Evolutionary conservation across 202 grass and related monocot species (phyloP), one percentile per base, ranked within the genome.

Genomic region (Elaeis oleifera): DNA sequence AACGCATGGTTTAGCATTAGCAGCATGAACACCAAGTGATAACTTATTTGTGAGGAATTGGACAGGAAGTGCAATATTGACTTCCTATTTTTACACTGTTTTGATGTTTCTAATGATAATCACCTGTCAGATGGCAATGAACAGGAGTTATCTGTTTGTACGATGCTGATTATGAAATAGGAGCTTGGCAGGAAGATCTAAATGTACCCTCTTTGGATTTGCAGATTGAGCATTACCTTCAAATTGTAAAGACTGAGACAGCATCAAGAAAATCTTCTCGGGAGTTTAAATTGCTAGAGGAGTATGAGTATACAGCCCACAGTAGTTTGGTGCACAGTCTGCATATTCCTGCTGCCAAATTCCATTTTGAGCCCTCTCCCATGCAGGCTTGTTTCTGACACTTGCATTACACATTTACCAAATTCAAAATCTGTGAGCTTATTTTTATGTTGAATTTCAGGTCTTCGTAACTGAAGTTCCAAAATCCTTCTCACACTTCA

Each of bases 141-240:
- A 39, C 36, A 39, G 7, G 36, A 39, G 9, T 39, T 39, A 13
- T 7, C 36, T 11, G 5, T 39, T 11, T 39, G 36, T 13, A 13
- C 36, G 8, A 39, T 0, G 9, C 36, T 5, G 2, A 39, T 39
- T 39, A 39, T 39, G 36, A 39, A 39, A 39, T 39, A 39, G 9
- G 9, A 7, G 6, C 36, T 39, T 8, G 8, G 36, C 8, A 39
- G 36, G 8, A 8, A 39, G 36, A 39, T 39, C 36, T 39, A 39
- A 39, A 39, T 39, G 36, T 11, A 39, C 8, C 36, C 36, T 39
- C 36, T 39, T 39, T 62, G 16, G 73, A 75, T 85, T 16, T 79
- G 21, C 81, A 99, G 94, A 99, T 99, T 78, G 94, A 99, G 70
- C 94, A 99, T 76, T 99, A 99, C 67, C 76, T 99, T 20, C 94